Evolutionary conservation across 169 alveolate species (phyloP), one percentile per base, ranked within the genome.

Genomic region (Cryptosporidium xiaoi): DNA sequence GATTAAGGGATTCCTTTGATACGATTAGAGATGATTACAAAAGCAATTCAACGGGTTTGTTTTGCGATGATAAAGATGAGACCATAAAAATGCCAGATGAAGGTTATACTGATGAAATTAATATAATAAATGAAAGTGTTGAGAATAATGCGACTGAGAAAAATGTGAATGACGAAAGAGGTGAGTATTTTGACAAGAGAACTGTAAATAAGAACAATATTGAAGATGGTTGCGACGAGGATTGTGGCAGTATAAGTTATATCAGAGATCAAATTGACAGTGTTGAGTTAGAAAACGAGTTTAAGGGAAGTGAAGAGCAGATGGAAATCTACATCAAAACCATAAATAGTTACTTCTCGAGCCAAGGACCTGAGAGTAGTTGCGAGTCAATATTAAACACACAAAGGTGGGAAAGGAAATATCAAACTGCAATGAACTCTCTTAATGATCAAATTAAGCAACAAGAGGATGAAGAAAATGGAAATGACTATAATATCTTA

Each of bases 361-460:
- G 20, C 8, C 67, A 69, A 15, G 83, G 66, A 33, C 53, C 56
- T 24, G 64, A 51, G 15, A 66, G 55, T 2, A 64, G 24, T 10
- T 69, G 83, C 16, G 83, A 69, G 34, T 69, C 83, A 8, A 69
- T 51, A 51, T 51, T 69, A 4, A 69, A 69, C n/a, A 69, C 83
- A 1, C 51, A 69, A 27, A 69, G 83, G 56, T 69, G 83, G 83
- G 83, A 69, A 29, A 51, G 67, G 36, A 69, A 69, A 8, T 69
- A 20, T 10, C 64, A 69, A 55, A 69, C 31, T 34, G 83, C 83
- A 20, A 69, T 69, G 83, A 69, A 66, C 55, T 69, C 83, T 51
- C 56, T 69, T 18, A 69, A 69, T 16, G 31, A 7, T 29, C 64
- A 53, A 53, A n/a, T 53, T 53, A 53, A 53, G 8, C 64, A 53